Evolutionary conservation across 2,329 filamentous ascomycete genomes (phyloP), one percentile per base, ranked within the genome.

Genomic region (Monilinia fructigena): DNA sequence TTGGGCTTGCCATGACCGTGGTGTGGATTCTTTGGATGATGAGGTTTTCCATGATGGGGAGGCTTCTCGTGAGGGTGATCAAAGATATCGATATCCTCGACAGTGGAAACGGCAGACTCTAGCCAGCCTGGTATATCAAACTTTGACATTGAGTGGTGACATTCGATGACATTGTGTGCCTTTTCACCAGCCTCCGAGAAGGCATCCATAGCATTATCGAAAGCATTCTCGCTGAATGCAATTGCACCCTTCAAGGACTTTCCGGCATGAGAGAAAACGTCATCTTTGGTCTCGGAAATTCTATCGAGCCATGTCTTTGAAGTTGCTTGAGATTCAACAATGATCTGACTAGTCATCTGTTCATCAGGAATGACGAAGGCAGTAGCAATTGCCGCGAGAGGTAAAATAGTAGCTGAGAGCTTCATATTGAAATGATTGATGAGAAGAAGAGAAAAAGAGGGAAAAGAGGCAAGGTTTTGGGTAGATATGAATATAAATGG

Each of bases 321-420:
- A 26, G 69, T 56, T 45, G 71, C 69, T 26, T 79, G 71, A 67
- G 76, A 72, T 68, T 80, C 76, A 60, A 80, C 72, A 53, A 76
- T 70, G 55, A 82, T 68, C 50, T 80, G 75, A 54, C 78, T 76
- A 68, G 83, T 78, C 26, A 83, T 76, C 65, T 81, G 73, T 69
- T 83, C 78, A 58, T 83, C 79, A 20, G 83, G 82, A 59, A 86
- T 77, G 67, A 86, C 82, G 63, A 86, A 80, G 35, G 83, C 83
- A 63, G 82, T 77, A 69, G 79, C 76, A 60, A 83, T 69, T 40
- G 82, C 81, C 71, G 81, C 80, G 60, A 85, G 76, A 66, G 82
- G 80, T 68, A 85, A 73, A 55, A 85, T 70, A 58, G 77, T 76
- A 62, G 76, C 75, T 73, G 83, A 55, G 31, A 76, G 67, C 74